Conservation (phyloP, 495 filamentous ascomycete species). For the Penicillium nucicola region DNA sequence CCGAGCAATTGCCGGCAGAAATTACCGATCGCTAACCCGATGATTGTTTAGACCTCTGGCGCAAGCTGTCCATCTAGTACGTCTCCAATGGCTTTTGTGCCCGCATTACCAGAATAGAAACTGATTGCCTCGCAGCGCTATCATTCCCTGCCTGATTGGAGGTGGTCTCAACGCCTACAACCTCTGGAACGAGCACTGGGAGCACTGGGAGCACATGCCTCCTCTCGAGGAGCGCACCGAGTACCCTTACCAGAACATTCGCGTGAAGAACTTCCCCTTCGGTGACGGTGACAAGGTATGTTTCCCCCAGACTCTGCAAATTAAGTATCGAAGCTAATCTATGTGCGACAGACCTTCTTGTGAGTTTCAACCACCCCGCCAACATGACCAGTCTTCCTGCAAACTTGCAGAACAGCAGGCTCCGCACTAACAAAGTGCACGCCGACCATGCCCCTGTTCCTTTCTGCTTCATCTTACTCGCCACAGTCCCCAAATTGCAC, state of each 20-base stretch:
- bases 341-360: conserved; percentile 55
- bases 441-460: neutral
- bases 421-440: neutral
- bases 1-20: neutral
- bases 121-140: conserved; percentile 48
- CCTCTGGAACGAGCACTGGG: conserved; percentile 93
- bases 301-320: conserved; percentile 2
- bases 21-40: conserved; percentile 29
- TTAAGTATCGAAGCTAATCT: conserved; percentile 28
- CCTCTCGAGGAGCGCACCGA: conserved; percentile 83
- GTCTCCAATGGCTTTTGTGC: conserved; percentile 16
- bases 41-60: conserved; percentile 72
- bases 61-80: conserved; percentile 91
- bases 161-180: conserved; percentile 76
- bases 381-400: neutral
- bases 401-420: neutral
- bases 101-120: neutral
- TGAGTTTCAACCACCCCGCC: conserved; percentile 42
- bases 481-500: neutral
- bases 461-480: neutral
- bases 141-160: conserved; percentile 66
- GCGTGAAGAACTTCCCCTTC: conserved; percentile 86
- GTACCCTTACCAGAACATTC: conserved; percentile 94
- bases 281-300: conserved; percentile 89
- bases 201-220: conserved; percentile 83